Evolutionary conservation across 495 filamentous ascomycete species (phyloP).

Genomic region (Neurospora tetrasperma): DNA sequence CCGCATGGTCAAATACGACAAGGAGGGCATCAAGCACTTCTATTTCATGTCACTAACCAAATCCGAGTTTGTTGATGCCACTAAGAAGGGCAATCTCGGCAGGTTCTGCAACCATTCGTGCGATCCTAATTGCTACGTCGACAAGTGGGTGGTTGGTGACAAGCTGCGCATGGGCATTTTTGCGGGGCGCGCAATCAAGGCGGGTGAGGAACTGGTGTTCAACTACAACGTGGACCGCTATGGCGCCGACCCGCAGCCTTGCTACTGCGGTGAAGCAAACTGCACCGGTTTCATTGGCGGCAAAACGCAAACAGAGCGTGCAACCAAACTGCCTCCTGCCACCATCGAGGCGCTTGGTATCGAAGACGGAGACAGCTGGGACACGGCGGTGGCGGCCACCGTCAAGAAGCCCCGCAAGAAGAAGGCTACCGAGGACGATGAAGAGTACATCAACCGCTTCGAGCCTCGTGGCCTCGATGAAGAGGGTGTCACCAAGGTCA

Average conservation of each 20-base stretch:
- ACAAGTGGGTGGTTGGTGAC: slow-evolving; percentile 99
- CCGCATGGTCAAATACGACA: slow-evolving; percentile 83
- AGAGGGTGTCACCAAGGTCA: slow-evolving; percentile 88
- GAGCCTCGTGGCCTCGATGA: slow-evolving; percentile 77
- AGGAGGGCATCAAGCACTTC: slow-evolving; percentile 96
- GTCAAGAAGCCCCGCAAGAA: slow-evolving; percentile 78
- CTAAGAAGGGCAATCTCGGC: slow-evolving; percentile 90
- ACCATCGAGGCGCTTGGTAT: slow-evolving; percentile 95
- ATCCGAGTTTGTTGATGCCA: slow-evolving; percentile 95
- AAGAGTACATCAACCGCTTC: slow-evolving; percentile 89
- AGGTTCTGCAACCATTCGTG: slow-evolving; percentile 99
- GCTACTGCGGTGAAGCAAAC: slow-evolving; percentile 91
- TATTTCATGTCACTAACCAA: slow-evolving; percentile 99
- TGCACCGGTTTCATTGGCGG: slow-evolving; percentile 95
- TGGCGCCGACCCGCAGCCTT: slow-evolving; percentile 90
- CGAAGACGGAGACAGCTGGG: slow-evolving; percentile 87
- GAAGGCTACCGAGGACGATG: slow-evolving; percentile 89
- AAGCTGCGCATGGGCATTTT: slow-evolving; percentile 99
- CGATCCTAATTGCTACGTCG: slow-evolving; percentile 97
- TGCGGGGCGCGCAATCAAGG: slow-evolving; percentile 72
- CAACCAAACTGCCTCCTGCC: slow-evolving; percentile 79
- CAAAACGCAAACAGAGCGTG: slow-evolving; percentile 92
- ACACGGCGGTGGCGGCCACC: slow-evolving; percentile 56
- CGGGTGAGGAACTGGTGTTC: slow-evolving; percentile 96
- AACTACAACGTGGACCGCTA: slow-evolving; percentile 99